Base-by-base conservation (phyloP, 129 eudicot species). In the Chrysanthemum lavandulifolium region DNA sequence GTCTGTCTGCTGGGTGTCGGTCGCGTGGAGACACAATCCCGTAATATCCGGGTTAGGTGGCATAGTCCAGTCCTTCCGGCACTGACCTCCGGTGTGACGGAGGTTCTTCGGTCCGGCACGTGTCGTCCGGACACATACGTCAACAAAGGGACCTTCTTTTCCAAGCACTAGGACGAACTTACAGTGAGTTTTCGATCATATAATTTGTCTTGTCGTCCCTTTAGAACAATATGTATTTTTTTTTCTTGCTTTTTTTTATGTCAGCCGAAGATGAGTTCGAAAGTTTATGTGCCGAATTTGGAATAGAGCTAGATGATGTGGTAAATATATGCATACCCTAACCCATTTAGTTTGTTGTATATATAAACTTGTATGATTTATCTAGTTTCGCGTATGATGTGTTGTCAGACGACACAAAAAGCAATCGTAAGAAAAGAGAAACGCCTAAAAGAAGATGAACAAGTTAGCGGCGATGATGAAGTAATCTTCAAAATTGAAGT, bases 221-320 rank as follows among this genome's bases (percentile, higher is more conserved):
- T 36, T 1, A 1, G 0, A 36, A 36, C 43, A 36, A 5, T 33
- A 0, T n/a, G n/a, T n/a, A n/a, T n/a, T n/a, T 6, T 36, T 36
- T 5, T 19, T 19, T 36, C 43, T 36, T 36, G 43, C n/a, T 67
- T 31, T 47, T 9, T n/a, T 48, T 12, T 2, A 65, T 75, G 13
- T 36, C 67, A 91, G 97, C 91, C 1, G 78, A 91, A 71, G 91
- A 84, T 56, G 92, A 88, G 73, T 88, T 91, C 29, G 96, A 88
- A 18, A 90, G 84, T 27, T 73, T 91, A 51, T 91, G 97, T 82
- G 88, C 88, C 56, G 66, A 72, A n/a, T 95, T 86, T 33, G 99
- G 99, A 53, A 88, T 90, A 12, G 99, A 95, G 91, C 97, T 95
- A 3, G 99, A 95, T 57, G 99, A 90, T 45, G 92, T 95, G 72